Conservation (phyloP, 768 basidiomycete genomes). For the Trametes meyenii region DNA sequence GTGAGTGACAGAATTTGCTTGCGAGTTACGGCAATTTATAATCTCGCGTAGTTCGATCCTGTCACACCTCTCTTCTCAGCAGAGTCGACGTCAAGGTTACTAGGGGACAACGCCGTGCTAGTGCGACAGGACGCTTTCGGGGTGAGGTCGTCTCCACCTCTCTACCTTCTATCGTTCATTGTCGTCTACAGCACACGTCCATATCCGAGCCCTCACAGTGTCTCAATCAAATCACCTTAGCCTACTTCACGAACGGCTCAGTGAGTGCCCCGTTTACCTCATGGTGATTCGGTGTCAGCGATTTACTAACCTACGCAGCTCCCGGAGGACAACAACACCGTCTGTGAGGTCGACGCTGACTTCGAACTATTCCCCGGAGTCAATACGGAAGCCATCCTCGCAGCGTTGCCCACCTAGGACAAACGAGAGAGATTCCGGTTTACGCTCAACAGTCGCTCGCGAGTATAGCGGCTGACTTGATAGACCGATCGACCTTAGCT, state of each 20-base stretch:
- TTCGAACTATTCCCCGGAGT: conserved; percentile 14
- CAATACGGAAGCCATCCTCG: conserved; percentile 1
- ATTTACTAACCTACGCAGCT: background rate
- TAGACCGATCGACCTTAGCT: too few species aligned
- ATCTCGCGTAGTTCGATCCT: background rate
- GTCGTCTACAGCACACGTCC: conserved; percentile 4
- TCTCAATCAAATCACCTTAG: background rate
- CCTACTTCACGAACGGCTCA: conserved; percentile 7
- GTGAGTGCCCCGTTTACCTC: background rate
- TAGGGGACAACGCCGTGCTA: background rate
- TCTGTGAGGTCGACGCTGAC: conserved; percentile 8
- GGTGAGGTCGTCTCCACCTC: background rate
- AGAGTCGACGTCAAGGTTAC: background rate
- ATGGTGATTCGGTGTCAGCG: background rate
- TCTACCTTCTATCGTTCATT: background rate
- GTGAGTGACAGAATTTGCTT: background rate
- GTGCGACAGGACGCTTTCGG: background rate
- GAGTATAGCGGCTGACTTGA: too few species aligned
- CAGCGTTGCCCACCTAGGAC: too few species aligned
- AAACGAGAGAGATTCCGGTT: too few species aligned
- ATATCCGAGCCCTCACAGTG: conserved; percentile 1
- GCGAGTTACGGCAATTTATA: background rate
- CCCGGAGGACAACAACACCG: background rate
- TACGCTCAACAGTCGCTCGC: too few species aligned
- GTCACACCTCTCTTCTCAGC: background rate